Conservation (phyloP, 2,329 filamentous ascomycete genomes). For the Capronia epimyces region DNA sequence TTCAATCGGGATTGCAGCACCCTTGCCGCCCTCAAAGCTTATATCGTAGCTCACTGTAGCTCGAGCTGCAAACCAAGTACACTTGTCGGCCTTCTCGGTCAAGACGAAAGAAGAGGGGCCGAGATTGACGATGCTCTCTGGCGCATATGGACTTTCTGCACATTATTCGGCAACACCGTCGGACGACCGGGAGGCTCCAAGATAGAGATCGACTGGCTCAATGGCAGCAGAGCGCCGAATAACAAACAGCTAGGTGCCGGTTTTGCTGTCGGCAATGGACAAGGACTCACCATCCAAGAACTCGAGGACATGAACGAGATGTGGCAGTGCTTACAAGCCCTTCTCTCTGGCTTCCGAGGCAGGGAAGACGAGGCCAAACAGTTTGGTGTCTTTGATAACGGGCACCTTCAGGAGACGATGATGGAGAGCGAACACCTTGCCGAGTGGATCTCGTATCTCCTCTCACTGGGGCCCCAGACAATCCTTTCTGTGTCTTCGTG, state of each 20-base stretch:
- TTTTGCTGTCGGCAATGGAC: conserved; percentile 54
- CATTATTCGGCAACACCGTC: conserved; percentile 52
- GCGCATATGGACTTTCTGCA: conserved; percentile 63
- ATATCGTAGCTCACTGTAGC: conserved; percentile 53
- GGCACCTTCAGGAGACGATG: conserved; percentile 27
- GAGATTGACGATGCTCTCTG: conserved; percentile 59
- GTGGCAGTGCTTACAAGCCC: conserved; percentile 55
- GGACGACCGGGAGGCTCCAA: conserved; percentile 54
- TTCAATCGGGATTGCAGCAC: conserved; percentile 45
- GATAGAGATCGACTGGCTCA: conserved; percentile 59
- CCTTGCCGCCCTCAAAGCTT: conserved; percentile 50
- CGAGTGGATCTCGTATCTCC: conserved; percentile 57
- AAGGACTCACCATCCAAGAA: conserved; percentile 51
- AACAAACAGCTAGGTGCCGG: conserved; percentile 48
- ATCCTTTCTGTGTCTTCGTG: conserved; percentile 48
- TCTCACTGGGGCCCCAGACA: conserved; percentile 54
- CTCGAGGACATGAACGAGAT: conserved; percentile 61
- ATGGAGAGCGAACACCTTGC: conserved; percentile 52
- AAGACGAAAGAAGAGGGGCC: conserved; percentile 42
- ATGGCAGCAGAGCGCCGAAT: conserved; percentile 49
- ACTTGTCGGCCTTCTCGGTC: conserved; percentile 48
- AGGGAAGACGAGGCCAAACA: conserved; percentile 51
- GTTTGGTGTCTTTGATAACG: conserved; percentile 50
- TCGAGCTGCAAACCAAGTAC: conserved; percentile 55
- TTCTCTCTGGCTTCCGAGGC: conserved; percentile 53